These are phyloP conservation scores for Kwoniella dejecticola DNA, from an alignment of 768 basidiomycete species.

Conservation along the genomic window DNA sequence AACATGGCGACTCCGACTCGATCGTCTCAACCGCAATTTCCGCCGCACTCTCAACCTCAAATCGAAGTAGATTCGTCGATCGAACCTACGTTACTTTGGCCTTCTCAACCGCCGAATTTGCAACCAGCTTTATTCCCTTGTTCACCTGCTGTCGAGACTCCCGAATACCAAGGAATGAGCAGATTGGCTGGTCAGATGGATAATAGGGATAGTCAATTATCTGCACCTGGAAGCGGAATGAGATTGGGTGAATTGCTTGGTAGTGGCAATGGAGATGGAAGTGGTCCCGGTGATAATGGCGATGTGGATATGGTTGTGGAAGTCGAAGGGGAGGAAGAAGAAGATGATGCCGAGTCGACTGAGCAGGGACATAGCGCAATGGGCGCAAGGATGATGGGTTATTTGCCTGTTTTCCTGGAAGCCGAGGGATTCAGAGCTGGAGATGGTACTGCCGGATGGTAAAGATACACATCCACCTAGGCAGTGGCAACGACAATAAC, in stretches of 20 bases:
- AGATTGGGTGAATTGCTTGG: conserved; percentile 39
- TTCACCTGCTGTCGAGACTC: conserved; percentile 35
- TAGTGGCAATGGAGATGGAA: conserved; percentile 27
- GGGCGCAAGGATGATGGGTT: conserved; percentile 9
- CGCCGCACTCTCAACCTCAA: conserved; percentile 4
- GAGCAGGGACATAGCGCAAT: conserved; percentile 16
- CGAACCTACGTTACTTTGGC: conserved; percentile 37
- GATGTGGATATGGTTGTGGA: conserved; percentile 27
- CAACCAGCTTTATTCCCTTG: conserved; percentile 35
- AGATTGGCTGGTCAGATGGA: background rate
- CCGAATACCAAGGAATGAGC: conserved; percentile 8
- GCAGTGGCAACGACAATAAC: background rate
- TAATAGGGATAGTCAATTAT: conserved; percentile 10
- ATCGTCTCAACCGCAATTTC: conserved; percentile 20
- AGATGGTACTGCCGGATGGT: conserved; percentile 2
- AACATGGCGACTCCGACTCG: conserved; percentile 32
- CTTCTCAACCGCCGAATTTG: conserved; percentile 29
- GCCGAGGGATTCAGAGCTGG: conserved; percentile 23
- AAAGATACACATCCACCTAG: background rate
- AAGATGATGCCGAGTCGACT: conserved; percentile 25
- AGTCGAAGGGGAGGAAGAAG: conserved; percentile 30
- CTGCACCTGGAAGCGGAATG: conserved; percentile 30
- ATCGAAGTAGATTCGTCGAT: background rate
- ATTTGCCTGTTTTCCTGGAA: conserved; percentile 22
- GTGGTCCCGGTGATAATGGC: conserved; percentile 31